Evolutionary conservation across 352 stramenopile species (phyloP).

Genomic region (Phytophthora boehmeriae): DNA sequence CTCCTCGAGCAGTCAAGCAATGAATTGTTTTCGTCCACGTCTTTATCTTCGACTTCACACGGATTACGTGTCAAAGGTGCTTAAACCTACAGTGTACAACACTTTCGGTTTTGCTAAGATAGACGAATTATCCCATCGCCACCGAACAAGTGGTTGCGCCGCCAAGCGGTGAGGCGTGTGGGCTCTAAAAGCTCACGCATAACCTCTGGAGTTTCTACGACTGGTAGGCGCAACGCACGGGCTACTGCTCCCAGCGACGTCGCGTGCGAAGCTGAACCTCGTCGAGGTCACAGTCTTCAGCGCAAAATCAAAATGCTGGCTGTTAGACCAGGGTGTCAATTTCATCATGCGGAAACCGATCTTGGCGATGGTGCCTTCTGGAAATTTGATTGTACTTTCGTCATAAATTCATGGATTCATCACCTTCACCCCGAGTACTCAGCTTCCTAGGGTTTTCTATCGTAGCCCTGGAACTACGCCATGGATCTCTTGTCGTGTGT

Average conservation of each 20-base stretch:
- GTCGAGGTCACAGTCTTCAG: no score
- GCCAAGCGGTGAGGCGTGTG: constrained; percentile 14
- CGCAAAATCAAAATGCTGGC: no score
- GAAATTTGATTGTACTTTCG: no score
- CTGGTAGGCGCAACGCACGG: constrained; percentile 7
- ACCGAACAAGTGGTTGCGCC: constrained; percentile 20
- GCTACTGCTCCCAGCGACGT: constrained; percentile 13
- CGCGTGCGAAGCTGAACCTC: constrained; percentile 7
- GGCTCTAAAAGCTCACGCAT: constrained; percentile 10
- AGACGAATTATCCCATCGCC: background rate
- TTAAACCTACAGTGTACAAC: no score
- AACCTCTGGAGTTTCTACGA: constrained; percentile 8
- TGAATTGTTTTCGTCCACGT: constrained; percentile 20
- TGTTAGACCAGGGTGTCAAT: constrained; percentile 38
- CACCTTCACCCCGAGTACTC: constrained; percentile 15
- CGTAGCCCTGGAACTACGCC: constrained; percentile 22
- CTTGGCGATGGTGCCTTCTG: constrained; percentile 49
- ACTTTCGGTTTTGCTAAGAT: background rate
- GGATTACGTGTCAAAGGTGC: background rate
- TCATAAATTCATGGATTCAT: no score
- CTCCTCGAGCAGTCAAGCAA: constrained; percentile 22
- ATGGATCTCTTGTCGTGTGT: no score
- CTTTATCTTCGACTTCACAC: constrained; percentile 18
- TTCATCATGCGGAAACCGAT: constrained; percentile 31
- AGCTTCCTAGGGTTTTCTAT: constrained; percentile 24